Conservation (phyloP, 768 basidiomycete genomes). For the Leccinum disarticulatum region DNA sequence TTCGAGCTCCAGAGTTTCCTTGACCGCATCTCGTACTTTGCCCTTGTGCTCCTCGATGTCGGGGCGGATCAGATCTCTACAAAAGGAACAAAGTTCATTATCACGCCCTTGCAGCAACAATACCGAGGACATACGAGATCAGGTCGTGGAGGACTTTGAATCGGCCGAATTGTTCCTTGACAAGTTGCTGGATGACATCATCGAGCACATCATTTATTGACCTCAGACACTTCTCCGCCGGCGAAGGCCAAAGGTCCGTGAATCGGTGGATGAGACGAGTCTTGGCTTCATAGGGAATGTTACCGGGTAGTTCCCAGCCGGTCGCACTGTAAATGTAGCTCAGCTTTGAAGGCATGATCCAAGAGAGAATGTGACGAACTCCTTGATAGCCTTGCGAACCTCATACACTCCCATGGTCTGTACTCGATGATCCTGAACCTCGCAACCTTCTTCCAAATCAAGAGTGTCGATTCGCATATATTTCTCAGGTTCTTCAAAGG, state of each 20-base stretch:
- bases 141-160: constrained; percentile 37
- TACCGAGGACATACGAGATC: constrained; percentile 34
- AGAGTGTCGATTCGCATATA: constrained; percentile 11
- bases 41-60: constrained; percentile 32
- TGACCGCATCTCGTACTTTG: constrained; percentile 27
- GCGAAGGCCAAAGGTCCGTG: too few relatives aligned
- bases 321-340: too few relatives aligned
- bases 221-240: too few relatives aligned
- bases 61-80: constrained; percentile 28
- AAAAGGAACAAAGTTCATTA: neutral
- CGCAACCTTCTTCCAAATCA: constrained; percentile 5
- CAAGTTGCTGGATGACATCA: constrained; percentile 11
- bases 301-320: too few relatives aligned
- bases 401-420: constrained; percentile 31
- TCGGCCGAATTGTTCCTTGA: constrained; percentile 39
- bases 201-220: too few relatives aligned
- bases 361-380: constrained; percentile 26
- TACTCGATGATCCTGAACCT: constrained; percentile 1
- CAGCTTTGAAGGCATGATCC: too few relatives aligned
- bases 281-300: too few relatives aligned
- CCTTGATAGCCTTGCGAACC: constrained; percentile 35
- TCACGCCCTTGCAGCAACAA: neutral
- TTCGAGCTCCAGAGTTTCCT: constrained; percentile 40
- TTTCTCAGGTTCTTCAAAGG: constrained; percentile 19
- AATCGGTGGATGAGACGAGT: too few relatives aligned